A percentile compares a stretch with the other conserved stretches of the same genome.
Conservation (phyloP, 768 basidiomycete species). For the Hydnum rufescens region DNA sequence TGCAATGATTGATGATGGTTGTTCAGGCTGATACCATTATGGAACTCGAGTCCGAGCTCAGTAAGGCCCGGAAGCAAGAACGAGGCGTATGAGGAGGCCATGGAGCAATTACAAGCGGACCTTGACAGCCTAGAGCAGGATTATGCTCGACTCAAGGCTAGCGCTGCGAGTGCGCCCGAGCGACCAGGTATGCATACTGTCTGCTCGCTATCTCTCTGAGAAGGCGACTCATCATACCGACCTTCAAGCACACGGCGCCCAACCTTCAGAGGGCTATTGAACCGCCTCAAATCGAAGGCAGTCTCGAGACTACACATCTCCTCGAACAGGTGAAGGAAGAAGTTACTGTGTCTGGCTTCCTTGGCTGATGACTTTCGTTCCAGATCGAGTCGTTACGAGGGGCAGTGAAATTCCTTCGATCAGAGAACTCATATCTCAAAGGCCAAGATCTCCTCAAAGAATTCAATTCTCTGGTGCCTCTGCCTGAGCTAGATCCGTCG, state of each 20-base stretch:
- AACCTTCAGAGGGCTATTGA: constrained; percentile 33
- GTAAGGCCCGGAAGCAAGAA: constrained; percentile 73
- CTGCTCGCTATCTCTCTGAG: not conserved
- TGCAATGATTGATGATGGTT: too few species aligned
- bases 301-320: constrained; percentile 69
- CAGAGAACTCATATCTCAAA: constrained; percentile 84
- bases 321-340: constrained; percentile 50
- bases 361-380: not conserved
- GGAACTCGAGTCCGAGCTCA: constrained; percentile 62
- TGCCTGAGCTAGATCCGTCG: constrained; percentile 32
- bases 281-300: constrained; percentile 50
- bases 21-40: constrained; percentile 46
- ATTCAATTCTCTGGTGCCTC: constrained; percentile 50
- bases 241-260: constrained; percentile 19
- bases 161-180: constrained; percentile 39
- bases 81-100: constrained; percentile 78
- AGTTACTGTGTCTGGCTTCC: not conserved
- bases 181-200: constrained; percentile 35
- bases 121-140: constrained; percentile 76
- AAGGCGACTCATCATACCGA: not conserved
- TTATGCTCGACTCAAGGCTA: constrained; percentile 58
- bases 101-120: constrained; percentile 83
- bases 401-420: constrained; percentile 80
- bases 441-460: constrained; percentile 78
- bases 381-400: constrained; percentile 82